These are phyloP conservation scores for Dryas alaskensis DNA, from an alignment of 306 rosid species.

Conservation along the genomic window DNA sequence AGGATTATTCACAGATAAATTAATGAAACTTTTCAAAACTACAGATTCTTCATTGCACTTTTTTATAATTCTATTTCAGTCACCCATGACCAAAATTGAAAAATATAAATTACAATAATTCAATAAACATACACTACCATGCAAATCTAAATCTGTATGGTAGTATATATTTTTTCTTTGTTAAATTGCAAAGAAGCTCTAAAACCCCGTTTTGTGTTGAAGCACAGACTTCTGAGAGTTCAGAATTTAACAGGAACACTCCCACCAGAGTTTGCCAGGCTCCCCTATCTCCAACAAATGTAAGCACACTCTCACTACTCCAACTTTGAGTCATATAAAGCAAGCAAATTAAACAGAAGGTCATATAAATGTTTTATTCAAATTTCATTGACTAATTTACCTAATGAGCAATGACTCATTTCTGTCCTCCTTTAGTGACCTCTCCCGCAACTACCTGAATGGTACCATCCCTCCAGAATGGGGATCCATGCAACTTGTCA, in stretches of 20 bases:
- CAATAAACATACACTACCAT: too few species aligned
- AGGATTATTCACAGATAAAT: too few species aligned
- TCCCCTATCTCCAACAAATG: conserved; percentile 55
- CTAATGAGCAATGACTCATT: neutral
- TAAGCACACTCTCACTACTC: conserved; percentile 15
- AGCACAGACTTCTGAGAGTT: conserved; percentile 40
- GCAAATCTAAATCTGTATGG: too few species aligned
- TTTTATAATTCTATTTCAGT: too few species aligned
- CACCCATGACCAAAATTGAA: too few species aligned
- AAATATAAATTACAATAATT: too few species aligned
- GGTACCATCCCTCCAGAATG: conserved; percentile 37
- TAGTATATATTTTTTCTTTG: neutral
- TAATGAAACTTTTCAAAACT: too few species aligned
- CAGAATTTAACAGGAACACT: conserved; percentile 58
- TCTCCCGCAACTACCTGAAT: conserved; percentile 34
- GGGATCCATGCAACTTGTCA: conserved; percentile 20
- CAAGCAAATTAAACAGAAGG: neutral
- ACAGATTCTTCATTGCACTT: too few species aligned
- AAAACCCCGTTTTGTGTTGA: neutral
- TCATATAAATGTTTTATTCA: neutral
- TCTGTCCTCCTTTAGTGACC: conserved; percentile 28
- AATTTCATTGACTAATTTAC: neutral
- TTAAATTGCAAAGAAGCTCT: neutral
- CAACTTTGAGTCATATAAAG: neutral
- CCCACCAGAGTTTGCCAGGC: conserved; percentile 41